Evolutionary conservation across 2,329 filamentous ascomycete species (phyloP).

Genomic region (Coniochaeta sp.): DNA sequence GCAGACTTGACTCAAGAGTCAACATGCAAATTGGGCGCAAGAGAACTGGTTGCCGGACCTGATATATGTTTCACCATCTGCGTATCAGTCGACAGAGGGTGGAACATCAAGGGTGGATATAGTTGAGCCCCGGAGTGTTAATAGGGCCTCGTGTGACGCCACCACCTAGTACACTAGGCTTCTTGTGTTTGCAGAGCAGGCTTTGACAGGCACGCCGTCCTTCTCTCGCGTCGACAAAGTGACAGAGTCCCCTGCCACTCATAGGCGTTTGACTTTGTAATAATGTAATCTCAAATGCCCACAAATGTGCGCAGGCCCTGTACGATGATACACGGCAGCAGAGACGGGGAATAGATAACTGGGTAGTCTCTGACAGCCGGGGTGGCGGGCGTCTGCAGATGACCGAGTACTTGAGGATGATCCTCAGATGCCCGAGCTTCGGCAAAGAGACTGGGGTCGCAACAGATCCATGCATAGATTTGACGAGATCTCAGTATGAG

Average conservation of each 20-base stretch:
- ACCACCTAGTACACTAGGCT: neutral
- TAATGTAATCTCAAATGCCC: neutral
- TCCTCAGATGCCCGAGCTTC: neutral
- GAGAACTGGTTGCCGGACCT: neutral
- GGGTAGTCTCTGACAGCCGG: neutral
- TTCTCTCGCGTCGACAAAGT: neutral
- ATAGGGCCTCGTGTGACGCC: neutral
- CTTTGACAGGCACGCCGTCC: neutral
- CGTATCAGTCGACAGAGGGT: neutral
- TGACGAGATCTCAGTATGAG: neutral
- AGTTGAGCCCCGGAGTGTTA: neutral
- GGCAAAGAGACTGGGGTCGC: neutral
- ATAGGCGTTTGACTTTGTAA: neutral
- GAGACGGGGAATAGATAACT: neutral
- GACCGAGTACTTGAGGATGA: neutral
- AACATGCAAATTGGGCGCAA: neutral
- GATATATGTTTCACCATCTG: slow-evolving; percentile 1
- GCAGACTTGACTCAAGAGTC: neutral
- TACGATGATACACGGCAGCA: neutral
- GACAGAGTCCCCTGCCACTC: neutral
- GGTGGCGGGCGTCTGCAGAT: neutral
- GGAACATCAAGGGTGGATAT: neutral
- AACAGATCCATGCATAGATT: neutral
- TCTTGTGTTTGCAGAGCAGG: neutral
- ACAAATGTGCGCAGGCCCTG: neutral